phyloP scores from a whole-genome alignment of 306 rosid species.

The Myrica gale region DNA sequence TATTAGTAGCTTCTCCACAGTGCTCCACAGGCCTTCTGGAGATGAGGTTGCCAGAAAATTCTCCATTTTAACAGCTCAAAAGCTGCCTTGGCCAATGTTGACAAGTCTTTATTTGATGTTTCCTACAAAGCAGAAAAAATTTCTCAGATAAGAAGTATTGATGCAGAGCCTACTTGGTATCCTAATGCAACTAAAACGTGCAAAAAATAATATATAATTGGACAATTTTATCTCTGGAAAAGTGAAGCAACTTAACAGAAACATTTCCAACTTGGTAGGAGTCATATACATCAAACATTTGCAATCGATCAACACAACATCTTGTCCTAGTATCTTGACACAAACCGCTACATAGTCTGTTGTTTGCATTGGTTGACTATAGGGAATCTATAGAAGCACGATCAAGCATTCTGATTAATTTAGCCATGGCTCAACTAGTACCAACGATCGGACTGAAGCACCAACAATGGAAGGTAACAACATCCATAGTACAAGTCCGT shows the following conservation, averaged over 20 bases:
- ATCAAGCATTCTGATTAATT: background rate
- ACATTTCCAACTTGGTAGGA: background rate
- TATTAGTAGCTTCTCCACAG: conserved; percentile 81
- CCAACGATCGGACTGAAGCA: background rate
- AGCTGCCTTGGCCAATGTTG: conserved; percentile 85
- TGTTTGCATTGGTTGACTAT: background rate
- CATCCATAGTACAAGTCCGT: background rate
- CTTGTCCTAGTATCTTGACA: conserved; percentile 10
- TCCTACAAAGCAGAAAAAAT: conserved; percentile 55
- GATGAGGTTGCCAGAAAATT: conserved; percentile 79
- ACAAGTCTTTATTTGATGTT: conserved; percentile 94
- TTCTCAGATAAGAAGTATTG: conserved; percentile 23
- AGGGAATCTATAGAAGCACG: background rate
- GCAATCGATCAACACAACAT: background rate
- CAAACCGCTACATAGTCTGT: background rate
- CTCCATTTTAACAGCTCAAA: conserved; percentile 94
- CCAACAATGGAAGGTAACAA: background rate
- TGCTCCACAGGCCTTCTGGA: conserved; percentile 82
- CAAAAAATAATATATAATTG: conserved; percentile 4
- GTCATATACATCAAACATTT: conserved; percentile 1
- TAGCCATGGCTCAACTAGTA: background rate
- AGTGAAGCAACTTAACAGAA: conserved; percentile 16
- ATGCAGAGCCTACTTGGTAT: conserved; percentile 15
- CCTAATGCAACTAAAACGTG: conserved; percentile 7
- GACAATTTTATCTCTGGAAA: conserved; percentile 11